These are phyloP conservation scores for Taphrina populina DNA, from an alignment of 1,139 yeast genomes.

Conservation along the genomic window DNA sequence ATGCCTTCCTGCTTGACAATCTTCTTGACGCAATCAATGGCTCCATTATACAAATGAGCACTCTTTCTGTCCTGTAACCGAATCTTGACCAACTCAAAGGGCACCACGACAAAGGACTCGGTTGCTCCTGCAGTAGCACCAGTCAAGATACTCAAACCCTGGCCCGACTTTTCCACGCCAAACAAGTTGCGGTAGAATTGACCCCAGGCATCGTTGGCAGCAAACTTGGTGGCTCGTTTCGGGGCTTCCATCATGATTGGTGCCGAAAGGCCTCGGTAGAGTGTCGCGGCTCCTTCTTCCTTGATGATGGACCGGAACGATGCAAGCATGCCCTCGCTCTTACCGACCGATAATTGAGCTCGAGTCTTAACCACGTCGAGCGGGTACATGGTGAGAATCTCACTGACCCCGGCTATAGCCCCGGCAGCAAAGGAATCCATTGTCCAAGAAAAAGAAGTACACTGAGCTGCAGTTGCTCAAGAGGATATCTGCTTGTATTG, in stretches of 20 bases:
- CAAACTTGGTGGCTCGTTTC: constrained; percentile 94
- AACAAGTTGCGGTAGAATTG: constrained; percentile 71
- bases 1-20: constrained; percentile 74
- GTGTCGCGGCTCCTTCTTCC: constrained; percentile 62
- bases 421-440: constrained; percentile 65
- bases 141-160: constrained; percentile 79
- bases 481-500: no score
- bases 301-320: constrained; percentile 77
- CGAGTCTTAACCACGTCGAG: constrained; percentile 97
- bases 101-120: constrained; percentile 94
- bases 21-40: constrained; percentile 74
- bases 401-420: constrained; percentile 97
- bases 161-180: constrained; percentile 70
- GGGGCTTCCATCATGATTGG: constrained; percentile 99
- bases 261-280: constrained; percentile 49
- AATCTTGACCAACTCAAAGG: constrained; percentile 78
- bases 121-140: constrained; percentile 99
- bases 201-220: constrained; percentile 97
- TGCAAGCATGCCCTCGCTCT: constrained; percentile 63
- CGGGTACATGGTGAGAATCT: constrained; percentile 94
- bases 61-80: constrained; percentile 82
- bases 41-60: constrained; percentile 64
- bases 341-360: constrained; percentile 79
- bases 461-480: no score
- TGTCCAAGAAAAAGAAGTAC: neutral